Conservation (phyloP, 345 rosid species). For the Gossypium turneri region DNA sequence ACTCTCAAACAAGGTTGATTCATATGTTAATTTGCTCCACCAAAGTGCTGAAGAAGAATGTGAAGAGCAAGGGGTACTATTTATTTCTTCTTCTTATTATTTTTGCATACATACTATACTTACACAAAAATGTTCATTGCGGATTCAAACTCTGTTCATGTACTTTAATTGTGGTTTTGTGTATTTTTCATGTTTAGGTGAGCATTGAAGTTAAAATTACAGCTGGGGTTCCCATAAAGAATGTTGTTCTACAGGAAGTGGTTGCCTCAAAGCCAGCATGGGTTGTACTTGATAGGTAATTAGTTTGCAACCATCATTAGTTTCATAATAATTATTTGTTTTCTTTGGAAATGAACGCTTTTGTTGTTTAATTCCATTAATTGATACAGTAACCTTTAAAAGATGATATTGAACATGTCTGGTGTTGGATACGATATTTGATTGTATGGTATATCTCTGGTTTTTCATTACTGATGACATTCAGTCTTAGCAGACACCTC, state of each 20-base stretch:
- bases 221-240: constrained; percentile 47
- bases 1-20: constrained; percentile 35
- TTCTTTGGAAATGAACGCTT: no score
- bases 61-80: constrained; percentile 36
- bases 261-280: constrained; percentile 37
- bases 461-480: no score
- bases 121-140: no score
- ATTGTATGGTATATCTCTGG: no score
- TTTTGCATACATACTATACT: not conserved
- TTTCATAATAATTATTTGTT: not conserved
- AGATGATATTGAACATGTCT: no score
- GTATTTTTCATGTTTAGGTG: constrained; percentile 28
- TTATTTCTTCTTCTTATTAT: constrained; percentile 10
- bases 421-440: no score
- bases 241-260: constrained; percentile 54
- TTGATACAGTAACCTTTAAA: no score
- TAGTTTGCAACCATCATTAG: not conserved
- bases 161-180: no score
- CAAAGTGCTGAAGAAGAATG: constrained; percentile 39
- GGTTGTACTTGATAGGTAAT: constrained; percentile 52
- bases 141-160: no score
- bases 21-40: constrained; percentile 37
- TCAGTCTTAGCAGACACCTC: constrained; percentile 36
- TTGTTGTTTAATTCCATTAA: no score
- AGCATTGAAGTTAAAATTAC: constrained; percentile 48